Conservation (phyloP, 2,329 filamentous ascomycete genomes). For the Reticulascus tulasneorum region DNA sequence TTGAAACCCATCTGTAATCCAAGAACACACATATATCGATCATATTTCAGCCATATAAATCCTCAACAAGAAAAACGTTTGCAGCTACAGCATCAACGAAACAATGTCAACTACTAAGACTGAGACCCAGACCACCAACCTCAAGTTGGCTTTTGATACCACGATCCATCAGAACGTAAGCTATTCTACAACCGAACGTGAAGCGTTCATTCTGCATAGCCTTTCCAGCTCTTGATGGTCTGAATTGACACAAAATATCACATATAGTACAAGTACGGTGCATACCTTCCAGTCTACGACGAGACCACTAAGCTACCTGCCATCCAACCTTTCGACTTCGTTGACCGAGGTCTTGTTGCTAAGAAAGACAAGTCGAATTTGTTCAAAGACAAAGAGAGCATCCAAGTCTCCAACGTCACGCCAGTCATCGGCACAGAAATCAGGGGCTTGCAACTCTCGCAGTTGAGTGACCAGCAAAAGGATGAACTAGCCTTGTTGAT, state of each 20-base stretch:
- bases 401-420: constrained; percentile 14
- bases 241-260: neutral
- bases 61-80: too few relatives aligned
- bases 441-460: constrained; percentile 32
- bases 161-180: constrained; percentile 4
- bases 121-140: constrained; percentile 1
- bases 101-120: constrained; percentile 68
- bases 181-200: neutral
- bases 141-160: constrained; percentile 7
- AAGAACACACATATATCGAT: too few relatives aligned
- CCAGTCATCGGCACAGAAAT: constrained; percentile 36
- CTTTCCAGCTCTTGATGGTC: neutral
- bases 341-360: constrained; percentile 25
- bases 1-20: too few relatives aligned
- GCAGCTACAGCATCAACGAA: too few relatives aligned
- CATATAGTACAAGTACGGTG: constrained; percentile 24
- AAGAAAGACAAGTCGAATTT: constrained; percentile 25
- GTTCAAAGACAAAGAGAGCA: constrained; percentile 12
- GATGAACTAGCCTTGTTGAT: constrained; percentile 39
- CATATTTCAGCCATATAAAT: too few relatives aligned
- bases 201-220: too few relatives aligned
- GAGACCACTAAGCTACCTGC: constrained; percentile 22
- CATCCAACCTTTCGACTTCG: constrained; percentile 25
- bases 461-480: constrained; percentile 32
- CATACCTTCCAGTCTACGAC: constrained; percentile 30